A percentile compares a stretch with the other conserved stretches of the same genome.
These are phyloP conservation scores for Sedum album DNA, from an alignment of 164 flowering plant genomes.

Conservation along the genomic window DNA sequence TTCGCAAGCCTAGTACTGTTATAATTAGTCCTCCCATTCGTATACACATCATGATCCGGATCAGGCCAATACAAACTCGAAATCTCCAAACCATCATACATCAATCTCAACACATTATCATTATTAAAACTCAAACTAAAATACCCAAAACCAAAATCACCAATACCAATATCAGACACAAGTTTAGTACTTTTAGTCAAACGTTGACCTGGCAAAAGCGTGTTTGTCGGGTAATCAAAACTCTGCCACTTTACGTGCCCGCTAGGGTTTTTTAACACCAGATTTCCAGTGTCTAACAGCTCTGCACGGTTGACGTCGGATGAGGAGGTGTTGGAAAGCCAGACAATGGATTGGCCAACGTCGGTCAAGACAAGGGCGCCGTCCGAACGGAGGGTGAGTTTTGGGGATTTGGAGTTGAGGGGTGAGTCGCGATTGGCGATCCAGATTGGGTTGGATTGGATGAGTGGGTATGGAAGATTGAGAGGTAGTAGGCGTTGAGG, in stretches of 20 bases:
- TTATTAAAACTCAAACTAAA: slow-evolving; percentile 20
- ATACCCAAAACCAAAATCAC: slow-evolving; percentile 19
- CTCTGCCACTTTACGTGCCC: slow-evolving; percentile 28
- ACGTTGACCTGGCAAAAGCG: slow-evolving; percentile 29
- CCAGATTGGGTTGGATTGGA: slow-evolving; percentile 23
- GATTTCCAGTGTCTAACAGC: slow-evolving; percentile 27
- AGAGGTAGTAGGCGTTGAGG: slow-evolving; percentile 23
- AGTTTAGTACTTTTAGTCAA: slow-evolving; percentile 20
- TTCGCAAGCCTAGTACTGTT: not conserved
- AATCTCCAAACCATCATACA: slow-evolving; percentile 27
- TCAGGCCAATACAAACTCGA: slow-evolving; percentile 29
- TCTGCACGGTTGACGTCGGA: slow-evolving; percentile 11
- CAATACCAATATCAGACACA: slow-evolving; percentile 14
- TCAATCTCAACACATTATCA: slow-evolving; percentile 26
- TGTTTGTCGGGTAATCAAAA: slow-evolving; percentile 33
- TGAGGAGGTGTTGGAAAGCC: slow-evolving; percentile 14
- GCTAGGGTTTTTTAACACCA: slow-evolving; percentile 16
- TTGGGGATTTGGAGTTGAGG: slow-evolving; percentile 28
- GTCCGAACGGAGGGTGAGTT: slow-evolving; percentile 12
- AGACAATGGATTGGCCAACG: slow-evolving; percentile 12
- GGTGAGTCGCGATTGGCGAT: slow-evolving; percentile 42
- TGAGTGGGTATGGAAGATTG: slow-evolving; percentile 23
- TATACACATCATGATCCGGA: not conserved
- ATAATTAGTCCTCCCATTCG: not conserved
- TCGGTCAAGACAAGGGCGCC: slow-evolving; percentile 28